Evolutionary conservation across 169 alveolate species (phyloP), one percentile per base, ranked within the genome.

Genomic region (Eimeria tenella): DNA sequence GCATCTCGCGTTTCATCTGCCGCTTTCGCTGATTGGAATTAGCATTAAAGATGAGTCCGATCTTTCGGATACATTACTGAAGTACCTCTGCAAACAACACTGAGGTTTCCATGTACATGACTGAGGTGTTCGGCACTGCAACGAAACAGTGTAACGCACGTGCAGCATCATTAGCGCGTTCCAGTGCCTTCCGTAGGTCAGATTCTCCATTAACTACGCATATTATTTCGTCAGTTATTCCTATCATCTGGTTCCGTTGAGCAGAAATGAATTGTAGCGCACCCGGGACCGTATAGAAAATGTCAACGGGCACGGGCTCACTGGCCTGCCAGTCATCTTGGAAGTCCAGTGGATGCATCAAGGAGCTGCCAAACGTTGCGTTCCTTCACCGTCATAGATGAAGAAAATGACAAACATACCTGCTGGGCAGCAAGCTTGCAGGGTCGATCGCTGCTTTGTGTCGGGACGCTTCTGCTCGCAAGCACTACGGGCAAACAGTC

Each of bases 321-420:
- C 92, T 81, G 10, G 92, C 91, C 42, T 91, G 95, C 95, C 95
- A 91, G 50, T 84, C 95, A 77, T 91, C 95, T 68, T 91, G 95
- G 42, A 91, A 81, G 55, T 81, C 89, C 60, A 91, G 7, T 0
- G 95, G 95, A 50, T 91, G 95, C 50, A 91, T 31, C 74, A 86
- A 73, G 0, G 95, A 91, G 86, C 95, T 91, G 91, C n/a, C 3
- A 55, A 6, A 10, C n/a, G n/a, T 5, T 3, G 65, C 50, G 79
- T 25, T 17, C 49, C 62, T 15, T 5, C 49, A 3, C 4, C 49
- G 49, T 5, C 7, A 50, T 60, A 21, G 21, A 5, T 68, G 49
- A 68, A n/a, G n/a, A 1, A 11, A 68, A 13, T 13, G 77, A n/a
- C n/a, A 25, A 6, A 31, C 77, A 42, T 13, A 83, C 91, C 91